Conservation (phyloP, 2,329 filamentous ascomycete species). For the Cytospora chrysosperma region DNA sequence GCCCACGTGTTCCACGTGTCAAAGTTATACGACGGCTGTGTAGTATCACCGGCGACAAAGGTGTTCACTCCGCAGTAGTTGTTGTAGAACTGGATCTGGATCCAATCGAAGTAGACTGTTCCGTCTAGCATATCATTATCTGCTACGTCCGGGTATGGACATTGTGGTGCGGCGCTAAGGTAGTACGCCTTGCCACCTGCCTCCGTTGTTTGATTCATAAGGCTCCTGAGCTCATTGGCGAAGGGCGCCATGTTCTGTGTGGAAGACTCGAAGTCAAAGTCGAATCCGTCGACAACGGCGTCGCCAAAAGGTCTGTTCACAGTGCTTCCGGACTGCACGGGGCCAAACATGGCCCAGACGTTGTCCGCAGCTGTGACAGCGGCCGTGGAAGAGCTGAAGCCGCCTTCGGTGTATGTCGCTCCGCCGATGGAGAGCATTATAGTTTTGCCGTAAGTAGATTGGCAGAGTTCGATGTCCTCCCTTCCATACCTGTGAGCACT, state of each 20-base stretch:
- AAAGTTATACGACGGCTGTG: slow-evolving; percentile 60
- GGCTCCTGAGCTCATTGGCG: slow-evolving; percentile 53
- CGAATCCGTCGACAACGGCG: slow-evolving; percentile 70
- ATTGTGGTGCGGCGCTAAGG: slow-evolving; percentile 68
- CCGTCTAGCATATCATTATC: slow-evolving; percentile 56
- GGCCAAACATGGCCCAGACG: slow-evolving; percentile 72
- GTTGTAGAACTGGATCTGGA: slow-evolving; percentile 69
- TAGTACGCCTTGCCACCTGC: slow-evolving; percentile 53
- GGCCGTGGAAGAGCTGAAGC: slow-evolving; percentile 53
- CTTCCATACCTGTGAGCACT: slow-evolving; percentile 27
- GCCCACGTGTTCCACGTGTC: slow-evolving; percentile 67
- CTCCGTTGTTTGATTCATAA: slow-evolving; percentile 51
- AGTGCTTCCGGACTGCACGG: slow-evolving; percentile 41
- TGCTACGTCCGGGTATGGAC: slow-evolving; percentile 62
- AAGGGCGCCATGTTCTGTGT: slow-evolving; percentile 62
- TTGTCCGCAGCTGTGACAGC: slow-evolving; percentile 58
- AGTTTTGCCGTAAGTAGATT: slow-evolving; percentile 62
- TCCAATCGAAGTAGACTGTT: slow-evolving; percentile 55
- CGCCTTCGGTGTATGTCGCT: slow-evolving; percentile 67
- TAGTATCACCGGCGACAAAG: slow-evolving; percentile 44
- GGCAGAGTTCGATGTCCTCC: slow-evolving; percentile 58
- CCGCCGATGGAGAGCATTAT: slow-evolving; percentile 72
- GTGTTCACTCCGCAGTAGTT: slow-evolving; percentile 61
- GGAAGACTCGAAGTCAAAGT: slow-evolving; percentile 69
- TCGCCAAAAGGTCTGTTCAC: slow-evolving; percentile 64